Percentiles rank a stretch among this genome's conserved stretches.
phyloP scores from a whole-genome alignment of 345 rosid species.

The Nasturtium officinale region DNA sequence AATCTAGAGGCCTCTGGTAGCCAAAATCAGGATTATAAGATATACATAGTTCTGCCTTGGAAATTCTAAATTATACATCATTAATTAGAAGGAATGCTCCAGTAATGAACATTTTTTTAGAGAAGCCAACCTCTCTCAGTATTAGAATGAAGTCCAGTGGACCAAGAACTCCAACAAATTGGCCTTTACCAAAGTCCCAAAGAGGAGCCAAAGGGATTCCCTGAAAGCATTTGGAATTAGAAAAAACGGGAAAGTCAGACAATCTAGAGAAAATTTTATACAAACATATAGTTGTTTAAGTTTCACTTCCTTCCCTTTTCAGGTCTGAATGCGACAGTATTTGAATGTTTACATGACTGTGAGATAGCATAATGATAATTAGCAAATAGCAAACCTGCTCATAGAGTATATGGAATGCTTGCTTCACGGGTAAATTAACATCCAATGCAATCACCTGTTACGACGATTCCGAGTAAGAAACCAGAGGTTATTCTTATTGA shows the following conservation, averaged over 20 bases:
- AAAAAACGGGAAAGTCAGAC: conserved; percentile 31
- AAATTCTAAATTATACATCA: background rate
- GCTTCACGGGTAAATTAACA: conserved; percentile 92
- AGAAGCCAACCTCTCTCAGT: conserved; percentile 65
- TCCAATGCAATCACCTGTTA: conserved; percentile 89
- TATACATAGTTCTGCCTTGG: background rate
- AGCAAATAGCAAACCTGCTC: conserved; percentile 82
- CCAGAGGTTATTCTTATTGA: conserved; percentile 10
- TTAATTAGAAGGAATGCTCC: conserved; percentile 9
- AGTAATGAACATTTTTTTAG: conserved; percentile 4
- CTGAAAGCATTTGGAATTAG: conserved; percentile 51
- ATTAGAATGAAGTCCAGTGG: conserved; percentile 82
- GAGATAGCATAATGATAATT: too few species aligned
- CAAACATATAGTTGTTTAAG: conserved; percentile 2
- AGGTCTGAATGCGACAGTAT: conserved; percentile 28
- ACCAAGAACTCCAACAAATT: conserved; percentile 82
- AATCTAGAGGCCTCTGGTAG: conserved; percentile 10
- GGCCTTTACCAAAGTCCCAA: conserved; percentile 69
- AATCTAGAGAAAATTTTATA: conserved; percentile 19
- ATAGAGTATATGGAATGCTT: conserved; percentile 93
- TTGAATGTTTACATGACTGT: conserved; percentile 20
- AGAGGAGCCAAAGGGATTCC: conserved; percentile 85
- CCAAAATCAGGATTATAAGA: background rate
- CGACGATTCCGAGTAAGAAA: conserved; percentile 17
- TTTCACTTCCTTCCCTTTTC: conserved; percentile 20